Evolutionary conservation across 805 yeast species (phyloP), one percentile per base, ranked within the genome.

Genomic region (Candida maesae): DNA sequence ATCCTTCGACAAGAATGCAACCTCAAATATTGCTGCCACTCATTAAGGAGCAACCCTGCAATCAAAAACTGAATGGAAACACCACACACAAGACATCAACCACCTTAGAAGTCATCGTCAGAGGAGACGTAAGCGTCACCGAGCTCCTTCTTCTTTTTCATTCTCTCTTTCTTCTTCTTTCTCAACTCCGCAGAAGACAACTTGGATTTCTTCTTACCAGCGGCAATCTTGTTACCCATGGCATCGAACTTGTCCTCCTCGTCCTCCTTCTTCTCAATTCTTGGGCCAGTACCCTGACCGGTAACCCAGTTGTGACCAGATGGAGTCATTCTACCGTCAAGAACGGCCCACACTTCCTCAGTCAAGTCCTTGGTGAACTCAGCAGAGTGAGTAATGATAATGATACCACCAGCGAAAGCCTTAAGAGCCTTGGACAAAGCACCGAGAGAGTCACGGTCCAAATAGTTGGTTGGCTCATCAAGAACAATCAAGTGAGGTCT

Each of bases 131-230:
- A 95, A 72, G 93, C 98, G 68, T 93, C 99, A 80, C 98, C 98
- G 69, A 90, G 73, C 73, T 84, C 95, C 95, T 93, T 93, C 97
- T 91, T 93, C 95, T 91, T 93, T 85, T 85, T 88, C 98, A 93
- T 90, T 84, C 99, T 89, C 79, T 93, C 99, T 95, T 93, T 93
- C 97, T 93, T 93, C 96, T 93, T 93, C 96, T 93, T 93, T 84
- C 99, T 88, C 71, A 91, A 79, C 75, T 93, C 99, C 57, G 99
- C 97, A 68, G 98, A 89, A 59, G 97, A 86, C 67, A 93, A 80
- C 86, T 93, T 93, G 73, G 79, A 78, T 83, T 85, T 90, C 95
- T 93, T 93, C 85, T 89, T 87, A 70, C 78, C 87, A 69, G 85
- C 75, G 65, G 88, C 90, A 73, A 93, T 81, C 95, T 93, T 93